phyloP scores from a whole-genome alignment of 1,284 basidiomycete genomes.

The Pulveroboletus sp. region DNA sequence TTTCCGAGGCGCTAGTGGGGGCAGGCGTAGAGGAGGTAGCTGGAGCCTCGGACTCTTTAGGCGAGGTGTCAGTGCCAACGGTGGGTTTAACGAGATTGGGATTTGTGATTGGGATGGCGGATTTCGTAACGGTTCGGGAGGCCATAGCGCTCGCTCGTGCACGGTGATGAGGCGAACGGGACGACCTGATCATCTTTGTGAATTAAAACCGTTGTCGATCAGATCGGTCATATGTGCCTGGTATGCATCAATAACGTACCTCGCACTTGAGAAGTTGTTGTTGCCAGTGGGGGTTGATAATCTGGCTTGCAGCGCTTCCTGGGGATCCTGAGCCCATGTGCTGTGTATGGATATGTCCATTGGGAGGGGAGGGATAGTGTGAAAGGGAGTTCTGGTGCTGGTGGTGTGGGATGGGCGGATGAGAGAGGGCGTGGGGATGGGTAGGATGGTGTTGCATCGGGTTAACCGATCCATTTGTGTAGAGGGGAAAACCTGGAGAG shows the following conservation, averaged over 20 bases:
- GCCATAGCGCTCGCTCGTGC: conserved; percentile 80
- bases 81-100: conserved; percentile 63
- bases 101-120: conserved; percentile 82
- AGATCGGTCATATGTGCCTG: conserved; percentile 18
- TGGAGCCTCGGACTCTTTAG: conserved; percentile 31
- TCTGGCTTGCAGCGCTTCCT: conserved; percentile 55
- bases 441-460: conserved; percentile 60
- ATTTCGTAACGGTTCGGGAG: conserved; percentile 73
- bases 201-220: conserved; percentile 22
- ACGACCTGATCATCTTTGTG: conserved; percentile 68
- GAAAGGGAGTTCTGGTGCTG: conserved; percentile 76
- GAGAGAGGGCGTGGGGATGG: conserved; percentile 49
- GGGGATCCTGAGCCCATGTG: conserved; percentile 69
- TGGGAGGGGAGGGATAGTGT: conserved; percentile 70
- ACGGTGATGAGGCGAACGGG: conserved; percentile 76
- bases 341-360: conserved; percentile 57
- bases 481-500: conserved; percentile 70
- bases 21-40: conserved; percentile 34
- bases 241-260: conserved; percentile 45
- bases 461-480: conserved; percentile 63
- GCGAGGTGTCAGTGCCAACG: conserved; percentile 37
- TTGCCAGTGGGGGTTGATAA: conserved; percentile 76
- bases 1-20: conserved; percentile 42
- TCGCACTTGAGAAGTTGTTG: conserved; percentile 81
- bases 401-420: conserved; percentile 64